These are phyloP conservation scores for Penicillium capsulatum DNA, from an alignment of 2,329 filamentous ascomycete species.

Conservation along the genomic window DNA sequence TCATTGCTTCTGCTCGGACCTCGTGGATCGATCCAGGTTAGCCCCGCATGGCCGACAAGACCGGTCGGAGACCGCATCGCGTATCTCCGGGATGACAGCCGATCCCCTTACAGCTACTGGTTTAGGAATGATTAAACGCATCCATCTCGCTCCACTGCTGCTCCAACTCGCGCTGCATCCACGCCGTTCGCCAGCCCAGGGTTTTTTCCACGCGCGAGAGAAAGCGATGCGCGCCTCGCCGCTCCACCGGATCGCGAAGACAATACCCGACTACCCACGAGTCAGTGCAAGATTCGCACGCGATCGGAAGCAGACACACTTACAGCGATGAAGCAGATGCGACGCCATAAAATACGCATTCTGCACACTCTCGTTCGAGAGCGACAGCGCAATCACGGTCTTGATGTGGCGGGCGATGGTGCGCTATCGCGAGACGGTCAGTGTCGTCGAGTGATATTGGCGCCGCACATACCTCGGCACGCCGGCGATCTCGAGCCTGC, in stretches of 20 bases:
- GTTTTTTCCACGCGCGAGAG: conserved; percentile 25
- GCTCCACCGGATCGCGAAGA: conserved; percentile 26
- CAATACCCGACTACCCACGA: conserved; percentile 30
- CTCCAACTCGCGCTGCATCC: conserved; percentile 29
- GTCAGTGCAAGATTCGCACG: conserved; percentile 2
- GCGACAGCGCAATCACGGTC: conserved; percentile 30
- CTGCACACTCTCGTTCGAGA: conserved; percentile 33
- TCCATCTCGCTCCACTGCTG: conserved; percentile 26
- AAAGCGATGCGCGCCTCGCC: conserved; percentile 28
- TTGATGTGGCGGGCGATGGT: conserved; percentile 28
- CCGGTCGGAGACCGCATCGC: too few relatives aligned
- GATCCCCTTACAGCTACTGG: too few relatives aligned
- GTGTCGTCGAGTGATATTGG: background rate
- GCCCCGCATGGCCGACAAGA: too few relatives aligned
- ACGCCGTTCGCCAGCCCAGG: conserved; percentile 32
- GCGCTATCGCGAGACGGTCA: conserved; percentile 17
- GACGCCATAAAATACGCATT: conserved; percentile 35
- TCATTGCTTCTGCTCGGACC: too few relatives aligned
- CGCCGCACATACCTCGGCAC: conserved; percentile 24
- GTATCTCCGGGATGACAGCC: too few relatives aligned
- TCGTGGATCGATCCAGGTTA: too few relatives aligned
- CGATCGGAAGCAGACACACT: conserved; percentile 3
- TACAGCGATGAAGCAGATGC: conserved; percentile 33
- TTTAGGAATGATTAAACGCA: background rate
- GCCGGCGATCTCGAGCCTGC: conserved; percentile 22